These are phyloP conservation scores for Lasiosphaeria ovina DNA, from an alignment of 495 filamentous ascomycete genomes.

Conservation along the genomic window DNA sequence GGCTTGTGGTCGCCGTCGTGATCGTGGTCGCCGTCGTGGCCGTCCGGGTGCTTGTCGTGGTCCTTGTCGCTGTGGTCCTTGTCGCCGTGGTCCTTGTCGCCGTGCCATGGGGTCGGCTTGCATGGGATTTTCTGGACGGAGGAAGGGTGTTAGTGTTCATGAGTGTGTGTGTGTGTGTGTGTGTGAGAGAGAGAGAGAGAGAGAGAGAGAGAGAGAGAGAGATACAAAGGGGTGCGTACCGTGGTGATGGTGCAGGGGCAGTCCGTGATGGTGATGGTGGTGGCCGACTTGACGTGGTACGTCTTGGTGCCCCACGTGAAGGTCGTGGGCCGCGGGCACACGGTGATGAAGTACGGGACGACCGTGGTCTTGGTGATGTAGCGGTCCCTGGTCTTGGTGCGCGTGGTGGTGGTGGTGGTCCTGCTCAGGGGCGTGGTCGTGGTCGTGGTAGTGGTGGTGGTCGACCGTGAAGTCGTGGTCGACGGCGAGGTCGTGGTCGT, in stretches of 20 bases:
- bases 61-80: not conserved
- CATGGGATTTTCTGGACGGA: not conserved
- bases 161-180: too few relatives aligned
- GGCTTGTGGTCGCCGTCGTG: not conserved
- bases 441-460: too few relatives aligned
- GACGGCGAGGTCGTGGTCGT: conserved; percentile 8
- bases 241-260: conserved; percentile 14
- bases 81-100: not conserved
- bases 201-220: conserved; percentile 1
- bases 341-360: conserved; percentile 4
- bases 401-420: too few relatives aligned
- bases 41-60: not conserved
- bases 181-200: not conserved
- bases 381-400: not conserved
- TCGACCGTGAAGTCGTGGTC: not conserved
- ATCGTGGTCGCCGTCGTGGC: not conserved
- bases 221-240: conserved; percentile 3
- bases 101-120: not conserved
- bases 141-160: not conserved
- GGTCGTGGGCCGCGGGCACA: conserved; percentile 5
- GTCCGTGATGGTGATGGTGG: conserved; percentile 5
- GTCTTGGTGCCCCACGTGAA: not conserved
- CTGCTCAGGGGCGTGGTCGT: too few relatives aligned
- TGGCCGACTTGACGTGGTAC: conserved; percentile 4
- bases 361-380: conserved; percentile 1